phyloP scores from a whole-genome alignment of 495 filamentous ascomycete genomes.

The Mycothermus thermophilus region DNA sequence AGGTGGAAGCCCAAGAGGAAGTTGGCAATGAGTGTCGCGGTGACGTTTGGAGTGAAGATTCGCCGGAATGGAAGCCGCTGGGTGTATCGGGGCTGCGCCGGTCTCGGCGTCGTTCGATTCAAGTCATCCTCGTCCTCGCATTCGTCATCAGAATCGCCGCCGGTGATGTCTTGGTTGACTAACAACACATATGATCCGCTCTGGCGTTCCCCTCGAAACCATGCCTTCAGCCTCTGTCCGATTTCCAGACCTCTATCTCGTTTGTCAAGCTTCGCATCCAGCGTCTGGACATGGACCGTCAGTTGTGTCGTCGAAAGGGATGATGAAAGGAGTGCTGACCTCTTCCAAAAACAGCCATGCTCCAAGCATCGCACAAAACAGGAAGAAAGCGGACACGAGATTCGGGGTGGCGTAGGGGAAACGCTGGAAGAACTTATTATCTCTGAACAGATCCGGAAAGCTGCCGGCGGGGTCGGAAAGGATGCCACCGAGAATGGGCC shows the following conservation, averaged over 20 bases:
- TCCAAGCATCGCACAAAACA: slow-evolving; percentile 38
- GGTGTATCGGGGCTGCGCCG: slow-evolving; percentile 20
- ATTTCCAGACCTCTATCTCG: slow-evolving; percentile 36
- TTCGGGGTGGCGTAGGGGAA: slow-evolving; percentile 70
- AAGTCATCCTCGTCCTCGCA: too few relatives aligned
- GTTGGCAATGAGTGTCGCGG: slow-evolving; percentile 48
- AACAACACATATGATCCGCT: slow-evolving; percentile 9
- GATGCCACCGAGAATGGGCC: slow-evolving; percentile 60
- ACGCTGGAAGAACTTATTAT: slow-evolving; percentile 49
- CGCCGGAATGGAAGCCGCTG: slow-evolving; percentile 49
- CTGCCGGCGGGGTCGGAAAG: slow-evolving; percentile 59
- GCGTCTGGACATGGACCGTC: slow-evolving; percentile 32
- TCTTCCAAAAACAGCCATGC: slow-evolving; percentile 60
- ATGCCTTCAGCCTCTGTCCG: slow-evolving; percentile 16
- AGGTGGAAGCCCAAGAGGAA: slow-evolving; percentile 63
- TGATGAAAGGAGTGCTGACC: slow-evolving; percentile 23
- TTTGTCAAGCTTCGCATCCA: slow-evolving; percentile 31
- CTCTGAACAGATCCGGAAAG: slow-evolving; percentile 55
- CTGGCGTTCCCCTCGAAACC: slow-evolving; percentile 4
- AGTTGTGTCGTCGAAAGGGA: slow-evolving; percentile 3
- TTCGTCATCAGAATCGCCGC: too few relatives aligned
- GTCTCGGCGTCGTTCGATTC: too few relatives aligned
- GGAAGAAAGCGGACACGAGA: slow-evolving; percentile 54
- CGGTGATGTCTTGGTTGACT: slow-evolving; percentile 7
- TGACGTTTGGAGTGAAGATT: slow-evolving; percentile 70